Evolutionary conservation across 2,329 filamentous ascomycete species (phyloP).

Genomic region (Penicillium sp.): DNA sequence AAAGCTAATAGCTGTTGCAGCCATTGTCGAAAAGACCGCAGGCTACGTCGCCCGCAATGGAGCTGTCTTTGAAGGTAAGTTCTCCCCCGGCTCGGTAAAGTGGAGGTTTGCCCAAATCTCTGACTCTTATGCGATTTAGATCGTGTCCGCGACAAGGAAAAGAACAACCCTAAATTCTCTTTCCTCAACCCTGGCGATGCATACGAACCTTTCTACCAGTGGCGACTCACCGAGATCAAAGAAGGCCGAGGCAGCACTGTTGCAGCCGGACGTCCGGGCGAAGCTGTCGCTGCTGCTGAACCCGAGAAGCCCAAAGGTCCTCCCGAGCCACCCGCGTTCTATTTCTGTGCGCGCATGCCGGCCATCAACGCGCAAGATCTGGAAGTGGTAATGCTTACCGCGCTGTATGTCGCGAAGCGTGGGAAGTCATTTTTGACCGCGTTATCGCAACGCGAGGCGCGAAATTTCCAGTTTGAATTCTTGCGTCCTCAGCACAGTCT

Average conservation of each 20-base stretch:
- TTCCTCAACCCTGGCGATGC: constrained; percentile 76
- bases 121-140: constrained; percentile 38
- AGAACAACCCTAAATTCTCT: constrained; percentile 80
- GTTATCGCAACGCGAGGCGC: constrained; percentile 77
- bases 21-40: constrained; percentile 86
- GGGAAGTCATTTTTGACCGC: constrained; percentile 87
- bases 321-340: constrained; percentile 75
- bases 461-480: constrained; percentile 95
- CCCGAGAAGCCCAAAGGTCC: constrained; percentile 71
- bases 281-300: constrained; percentile 49
- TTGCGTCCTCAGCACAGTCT: constrained; percentile 90
- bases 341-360: constrained; percentile 94
- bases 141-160: constrained; percentile 77
- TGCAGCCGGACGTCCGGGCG: constrained; percentile 66
- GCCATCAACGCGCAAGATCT: constrained; percentile 94
- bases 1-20: constrained; percentile 32
- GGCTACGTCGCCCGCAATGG: constrained; percentile 74
- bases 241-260: constrained; percentile 75
- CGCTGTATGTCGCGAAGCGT: constrained; percentile 86
- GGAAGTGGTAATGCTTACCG: constrained; percentile 66
- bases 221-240: constrained; percentile 80
- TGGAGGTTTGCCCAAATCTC: background rate
- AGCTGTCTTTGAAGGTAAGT: constrained; percentile 58
- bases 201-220: constrained; percentile 83
- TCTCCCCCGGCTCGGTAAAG: background rate